Conservation (phyloP, 257 asterid species). For the Euphrasia confusa region DNA sequence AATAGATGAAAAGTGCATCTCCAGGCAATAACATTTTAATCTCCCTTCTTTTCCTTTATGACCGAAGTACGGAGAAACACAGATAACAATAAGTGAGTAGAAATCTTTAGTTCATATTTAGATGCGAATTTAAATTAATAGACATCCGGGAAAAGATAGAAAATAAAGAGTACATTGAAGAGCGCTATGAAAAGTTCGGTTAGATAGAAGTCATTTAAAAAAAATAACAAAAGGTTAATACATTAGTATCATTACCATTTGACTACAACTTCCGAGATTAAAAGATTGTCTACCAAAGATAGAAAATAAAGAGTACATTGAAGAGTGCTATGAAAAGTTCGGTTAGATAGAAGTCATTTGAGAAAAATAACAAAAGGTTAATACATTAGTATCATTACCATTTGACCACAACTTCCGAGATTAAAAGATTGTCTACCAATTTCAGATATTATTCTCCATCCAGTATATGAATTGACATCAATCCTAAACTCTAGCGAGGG, state of each 20-base stretch:
- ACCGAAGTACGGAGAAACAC: background rate
- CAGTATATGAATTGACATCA: background rate
- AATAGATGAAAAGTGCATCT: conserved; percentile 21
- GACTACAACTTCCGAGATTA: background rate
- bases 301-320: too few species aligned
- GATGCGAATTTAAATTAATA: background rate
- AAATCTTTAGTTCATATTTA: background rate
- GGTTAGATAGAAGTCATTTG: background rate
- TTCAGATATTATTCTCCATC: background rate
- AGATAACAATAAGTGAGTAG: background rate
- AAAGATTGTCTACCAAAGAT: background rate
- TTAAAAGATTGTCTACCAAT: background rate
- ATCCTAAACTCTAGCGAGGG: conserved; percentile 3
- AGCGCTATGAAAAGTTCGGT: background rate
- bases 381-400: background rate
- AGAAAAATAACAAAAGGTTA: background rate
- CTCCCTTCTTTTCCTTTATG: background rate
- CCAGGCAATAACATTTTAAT: conserved; percentile 13
- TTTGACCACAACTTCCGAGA: background rate
- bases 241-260: background rate
- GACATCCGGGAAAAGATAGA: background rate
- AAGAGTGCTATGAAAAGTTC: background rate
- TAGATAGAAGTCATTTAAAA: background rate
- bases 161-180: background rate
- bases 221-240: background rate